Conservation (phyloP, 1,139 yeast species). For the Yamadazyma trypodendri region DNA sequence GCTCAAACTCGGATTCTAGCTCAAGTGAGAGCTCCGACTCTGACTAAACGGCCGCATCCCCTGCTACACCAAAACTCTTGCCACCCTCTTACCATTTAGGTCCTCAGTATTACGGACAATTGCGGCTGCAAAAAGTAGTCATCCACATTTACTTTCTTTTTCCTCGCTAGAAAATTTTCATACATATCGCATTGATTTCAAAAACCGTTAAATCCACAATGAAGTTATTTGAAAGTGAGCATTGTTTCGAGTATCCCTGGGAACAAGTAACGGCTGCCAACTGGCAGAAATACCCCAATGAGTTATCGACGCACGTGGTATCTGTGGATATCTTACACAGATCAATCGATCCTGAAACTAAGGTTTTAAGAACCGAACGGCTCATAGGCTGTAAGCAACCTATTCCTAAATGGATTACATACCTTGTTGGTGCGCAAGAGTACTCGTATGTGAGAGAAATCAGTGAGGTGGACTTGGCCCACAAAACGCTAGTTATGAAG, state of each 20-base stretch:
- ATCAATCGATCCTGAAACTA: conserved; percentile 55
- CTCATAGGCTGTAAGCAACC: conserved; percentile 87
- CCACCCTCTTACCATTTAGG: too few species aligned
- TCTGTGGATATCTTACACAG: conserved; percentile 87
- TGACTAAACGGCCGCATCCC: too few species aligned
- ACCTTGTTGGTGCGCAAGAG: conserved; percentile 71
- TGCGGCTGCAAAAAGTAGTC: conserved; percentile 3
- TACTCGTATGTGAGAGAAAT: conserved; percentile 85
- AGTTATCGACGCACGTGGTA: conserved; percentile 87
- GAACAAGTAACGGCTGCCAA: conserved; percentile 94
- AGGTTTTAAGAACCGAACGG: conserved; percentile 75
- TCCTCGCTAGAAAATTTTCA: conserved; percentile 4
- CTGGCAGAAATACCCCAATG: conserved; percentile 96
- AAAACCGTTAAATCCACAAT: conserved; percentile 28
- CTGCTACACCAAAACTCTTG: neutral
- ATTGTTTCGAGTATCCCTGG: conserved; percentile 81
- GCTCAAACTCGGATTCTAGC: neutral
- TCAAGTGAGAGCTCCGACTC: neutral
- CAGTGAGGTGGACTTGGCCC: conserved; percentile 72
- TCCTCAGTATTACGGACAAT: too few species aligned
- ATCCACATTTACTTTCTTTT: conserved; percentile 2
- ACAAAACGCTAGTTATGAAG: conserved; percentile 69
- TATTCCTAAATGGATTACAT: conserved; percentile 79
- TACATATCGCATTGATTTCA: conserved; percentile 2
- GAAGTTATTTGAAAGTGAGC: conserved; percentile 75